These are phyloP conservation scores for Heimioporus retisporus DNA, from an alignment of 1,284 basidiomycete species.

Conservation along the genomic window DNA sequence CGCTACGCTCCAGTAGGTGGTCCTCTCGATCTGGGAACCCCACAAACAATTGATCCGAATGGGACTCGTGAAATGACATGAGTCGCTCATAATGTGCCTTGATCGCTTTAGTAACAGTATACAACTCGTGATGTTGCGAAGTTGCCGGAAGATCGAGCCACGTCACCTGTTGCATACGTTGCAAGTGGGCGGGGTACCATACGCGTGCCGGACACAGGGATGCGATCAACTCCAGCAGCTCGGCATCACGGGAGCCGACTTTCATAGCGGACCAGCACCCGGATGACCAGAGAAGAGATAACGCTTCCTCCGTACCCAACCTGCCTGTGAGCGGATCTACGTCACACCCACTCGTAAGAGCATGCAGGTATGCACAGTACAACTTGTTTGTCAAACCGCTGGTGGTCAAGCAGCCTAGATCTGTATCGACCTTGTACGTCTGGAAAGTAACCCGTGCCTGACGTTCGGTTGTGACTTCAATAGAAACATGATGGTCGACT, in stretches of 20 bases:
- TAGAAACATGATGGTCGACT: not conserved
- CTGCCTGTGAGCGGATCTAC: not conserved
- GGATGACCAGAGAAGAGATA: not conserved
- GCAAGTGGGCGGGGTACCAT: not conserved
- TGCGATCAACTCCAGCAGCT: not conserved
- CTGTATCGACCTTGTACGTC: not conserved
- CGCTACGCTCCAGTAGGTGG: not conserved
- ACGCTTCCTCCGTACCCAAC: not conserved
- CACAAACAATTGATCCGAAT: too few species aligned
- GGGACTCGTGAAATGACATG: not conserved
- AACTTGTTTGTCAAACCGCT: not conserved
- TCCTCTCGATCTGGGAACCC: not conserved
- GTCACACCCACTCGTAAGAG: not conserved
- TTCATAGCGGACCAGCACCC: not conserved
- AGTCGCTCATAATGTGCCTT: not conserved
- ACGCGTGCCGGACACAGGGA: not conserved
- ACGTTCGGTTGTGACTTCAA: not conserved
- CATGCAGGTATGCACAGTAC: not conserved
- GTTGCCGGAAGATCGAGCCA: not conserved
- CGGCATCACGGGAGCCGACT: not conserved
- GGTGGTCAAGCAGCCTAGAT: not conserved
- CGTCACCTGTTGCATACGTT: not conserved
- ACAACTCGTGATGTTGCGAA: not conserved
- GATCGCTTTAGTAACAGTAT: not conserved
- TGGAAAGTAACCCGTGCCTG: not conserved